These are phyloP conservation scores for Xylaria grammica DNA, from an alignment of 495 filamentous ascomycete species.

Conservation along the genomic window DNA sequence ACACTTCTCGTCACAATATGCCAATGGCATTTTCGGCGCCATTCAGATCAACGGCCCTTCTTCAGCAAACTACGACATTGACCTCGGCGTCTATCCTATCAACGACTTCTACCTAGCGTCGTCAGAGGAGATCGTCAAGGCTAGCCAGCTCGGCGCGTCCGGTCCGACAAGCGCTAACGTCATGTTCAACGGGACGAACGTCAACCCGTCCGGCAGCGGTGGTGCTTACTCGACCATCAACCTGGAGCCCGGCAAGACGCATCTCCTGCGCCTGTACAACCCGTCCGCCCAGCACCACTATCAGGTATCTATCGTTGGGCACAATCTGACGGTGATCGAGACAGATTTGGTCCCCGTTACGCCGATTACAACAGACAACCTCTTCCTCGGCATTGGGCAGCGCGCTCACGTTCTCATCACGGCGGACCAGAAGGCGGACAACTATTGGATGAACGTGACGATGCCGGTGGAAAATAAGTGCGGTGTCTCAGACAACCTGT, in stretches of 20 bases:
- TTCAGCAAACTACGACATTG: constrained; percentile 57
- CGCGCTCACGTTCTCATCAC: constrained; percentile 69
- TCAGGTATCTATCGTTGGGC: constrained; percentile 48
- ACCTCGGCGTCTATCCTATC: constrained; percentile 40
- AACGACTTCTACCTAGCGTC: constrained; percentile 40
- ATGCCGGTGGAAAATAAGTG: constrained; percentile 46
- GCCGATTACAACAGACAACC: constrained; percentile 45
- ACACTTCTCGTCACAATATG: constrained; percentile 57
- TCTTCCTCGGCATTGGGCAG: constrained; percentile 65
- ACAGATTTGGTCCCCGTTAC: constrained; percentile 55
- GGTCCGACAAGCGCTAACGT: constrained; percentile 34
- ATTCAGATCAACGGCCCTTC: constrained; percentile 61
- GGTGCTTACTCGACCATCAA: constrained; percentile 35
- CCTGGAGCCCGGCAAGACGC: constrained; percentile 45
- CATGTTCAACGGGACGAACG: constrained; percentile 39
- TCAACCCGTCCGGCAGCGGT: too few species aligned
- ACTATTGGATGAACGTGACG: constrained; percentile 59
- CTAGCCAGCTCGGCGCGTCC: constrained; percentile 16
- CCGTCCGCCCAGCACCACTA: constrained; percentile 43
- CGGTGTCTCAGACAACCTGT: constrained; percentile 45
- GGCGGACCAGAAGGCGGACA: constrained; percentile 53
- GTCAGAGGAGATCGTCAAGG: too few species aligned
- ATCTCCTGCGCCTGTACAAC: constrained; percentile 60
- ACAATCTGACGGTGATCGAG: constrained; percentile 55
- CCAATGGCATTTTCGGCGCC: constrained; percentile 54